Base-by-base conservation (phyloP, 805 yeast genomes). In the Pichia pseudocactophila region DNA sequence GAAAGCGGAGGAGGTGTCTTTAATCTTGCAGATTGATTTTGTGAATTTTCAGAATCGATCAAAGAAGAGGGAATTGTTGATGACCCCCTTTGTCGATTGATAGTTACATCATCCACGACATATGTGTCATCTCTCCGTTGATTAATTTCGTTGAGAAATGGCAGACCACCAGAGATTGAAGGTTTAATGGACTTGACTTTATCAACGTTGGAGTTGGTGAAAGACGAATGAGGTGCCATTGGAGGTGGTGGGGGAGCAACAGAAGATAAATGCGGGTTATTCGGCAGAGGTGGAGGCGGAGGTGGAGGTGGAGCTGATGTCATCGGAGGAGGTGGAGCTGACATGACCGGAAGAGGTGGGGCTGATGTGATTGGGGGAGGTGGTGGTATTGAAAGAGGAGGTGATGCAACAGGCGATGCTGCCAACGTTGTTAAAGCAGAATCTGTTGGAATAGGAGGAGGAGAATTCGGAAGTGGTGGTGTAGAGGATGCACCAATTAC, bases 61-160 rank as follows among this genome's bases (percentile, higher is more conserved):
- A 8, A 22, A 22, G 25, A 22, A 22, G 25, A 22, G 25, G 8
- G 8, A 8, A 6, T 22, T 22, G n/a, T n/a, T n/a, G n/a, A n/a
- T n/a, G n/a, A n/a, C n/a, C n/a, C n/a, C n/a, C n/a, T n/a, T n/a
- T n/a, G n/a, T 22, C 8, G 25, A 22, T 8, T 22, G 7, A 6
- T 22, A 22, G 61, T 48, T 12, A 56, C 46, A n/a, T 54, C 49
- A 41, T 69, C 77, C 11, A 74, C 63, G 7, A 71, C 76, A 53
- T 64, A 52, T 2, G 68, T 49, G 31, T 74, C 73, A 42, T 68
- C 67, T 53, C 79, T 62, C 54, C 67, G 71, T 20, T 68, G 67
- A 45, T 73, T 72, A 27, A 75, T 74, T 47, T 74, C 76, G 1
- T 75, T 73, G 36, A 75, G 61, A 47, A 75, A 75, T 10, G 81